Base-by-base conservation (phyloP, 768 basidiomycete genomes). In the Hebeloma cylindrosporum region DNA sequence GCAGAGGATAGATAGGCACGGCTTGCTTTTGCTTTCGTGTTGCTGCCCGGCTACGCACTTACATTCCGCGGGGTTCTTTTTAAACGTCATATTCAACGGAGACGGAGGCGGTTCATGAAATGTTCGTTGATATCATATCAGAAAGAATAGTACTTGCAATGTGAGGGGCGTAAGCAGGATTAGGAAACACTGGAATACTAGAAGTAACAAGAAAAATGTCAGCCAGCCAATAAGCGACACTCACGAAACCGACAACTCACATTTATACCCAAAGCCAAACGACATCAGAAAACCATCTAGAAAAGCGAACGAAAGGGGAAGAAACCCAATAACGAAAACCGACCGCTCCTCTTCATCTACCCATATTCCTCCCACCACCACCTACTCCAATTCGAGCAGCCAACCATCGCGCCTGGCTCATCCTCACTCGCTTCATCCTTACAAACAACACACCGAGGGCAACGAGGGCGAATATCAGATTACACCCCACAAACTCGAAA, bases 401-500 rank as follows among this genome's bases (percentile, higher is more conserved):
- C 27, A 96, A 69, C 60, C 85, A 80, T 46, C 88, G 73, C 40
- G 91, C 88, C 43, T 93, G 91, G 51, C 83, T 68, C 17, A 82
- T 72, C 36, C 85, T 81, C 47, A 90, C 65, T 52, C 79, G 73
- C 52, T 78, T 79, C 32, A 85, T 82, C 34, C 93, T 75, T 44
- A 81, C 72, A 40, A 88, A 73, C 27, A 93, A 72, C 13, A 92
- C 65, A 16, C 72, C 67, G 18, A 93, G 61, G 1, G 88, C 80
- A 8, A 87, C 65, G 1, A 75, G 66, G 1, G 82, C 82, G 58
- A 96, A 84, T 9, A 85, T 52, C 22, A 88, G 56, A 59, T 93
- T 95, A 60, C 89, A 85, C 18, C 83, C 91, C 6, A 94, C 67
- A 64, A 96, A 97, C 62, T 96, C 93, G 67, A 82, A 89, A 61